Percentiles rank a stretch among this genome's conserved stretches.
Conservation (phyloP, 2,329 filamentous ascomycete species). For the Corinectria fuckeliana region DNA sequence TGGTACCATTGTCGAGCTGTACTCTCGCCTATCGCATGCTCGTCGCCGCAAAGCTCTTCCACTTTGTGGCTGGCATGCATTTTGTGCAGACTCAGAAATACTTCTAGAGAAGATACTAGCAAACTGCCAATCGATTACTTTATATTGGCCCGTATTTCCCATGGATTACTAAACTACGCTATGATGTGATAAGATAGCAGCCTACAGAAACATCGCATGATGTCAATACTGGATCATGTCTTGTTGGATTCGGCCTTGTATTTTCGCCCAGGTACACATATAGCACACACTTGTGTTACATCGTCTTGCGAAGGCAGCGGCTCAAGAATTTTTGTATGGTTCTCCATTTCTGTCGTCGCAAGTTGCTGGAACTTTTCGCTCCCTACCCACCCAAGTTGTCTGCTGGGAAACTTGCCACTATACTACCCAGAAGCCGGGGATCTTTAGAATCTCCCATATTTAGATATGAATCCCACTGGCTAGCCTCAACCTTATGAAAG, state of each 20-base stretch:
- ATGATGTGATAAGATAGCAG: background rate
- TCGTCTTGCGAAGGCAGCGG: no score
- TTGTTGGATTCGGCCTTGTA: background rate
- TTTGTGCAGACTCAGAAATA: conserved; percentile 39
- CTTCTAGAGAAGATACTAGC: conserved; percentile 12
- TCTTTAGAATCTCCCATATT: background rate
- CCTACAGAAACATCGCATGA: background rate
- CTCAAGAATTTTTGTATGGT: no score
- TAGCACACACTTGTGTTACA: no score
- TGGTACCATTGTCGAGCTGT: conserved; percentile 33
- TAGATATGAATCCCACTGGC: background rate
- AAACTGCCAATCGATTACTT: background rate
- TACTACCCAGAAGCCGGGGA: background rate
- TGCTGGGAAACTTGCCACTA: background rate
- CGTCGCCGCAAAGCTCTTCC: conserved; percentile 37
- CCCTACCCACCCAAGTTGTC: background rate
- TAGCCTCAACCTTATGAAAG: background rate
- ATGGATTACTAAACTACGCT: background rate
- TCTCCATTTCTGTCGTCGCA: background rate
- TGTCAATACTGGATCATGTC: background rate
- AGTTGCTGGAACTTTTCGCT: background rate
- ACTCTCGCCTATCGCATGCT: conserved; percentile 33
- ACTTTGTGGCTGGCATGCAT: conserved; percentile 39
- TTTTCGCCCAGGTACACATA: background rate
- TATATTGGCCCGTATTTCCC: background rate